These are phyloP conservation scores for Elsinoe necatrix DNA, from an alignment of 2,329 filamentous ascomycete genomes.

Conservation along the genomic window DNA sequence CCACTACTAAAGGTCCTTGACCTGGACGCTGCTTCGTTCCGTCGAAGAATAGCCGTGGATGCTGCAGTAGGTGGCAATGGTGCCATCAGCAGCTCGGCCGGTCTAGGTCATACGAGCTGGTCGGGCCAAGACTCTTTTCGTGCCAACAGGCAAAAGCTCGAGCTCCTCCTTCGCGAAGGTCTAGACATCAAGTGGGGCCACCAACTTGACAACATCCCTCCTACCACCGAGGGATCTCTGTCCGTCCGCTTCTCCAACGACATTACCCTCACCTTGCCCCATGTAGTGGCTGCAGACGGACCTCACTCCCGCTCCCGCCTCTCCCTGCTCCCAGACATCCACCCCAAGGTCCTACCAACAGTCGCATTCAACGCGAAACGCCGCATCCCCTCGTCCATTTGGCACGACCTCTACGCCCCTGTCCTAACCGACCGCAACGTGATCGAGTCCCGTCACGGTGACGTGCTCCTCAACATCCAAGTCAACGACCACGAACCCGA, in stretches of 20 bases:
- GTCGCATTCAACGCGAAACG: constrained; percentile 31
- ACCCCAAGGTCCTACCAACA: constrained; percentile 30
- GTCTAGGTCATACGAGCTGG: background rate
- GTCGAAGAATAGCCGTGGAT: constrained; percentile 28
- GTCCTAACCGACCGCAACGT: constrained; percentile 21
- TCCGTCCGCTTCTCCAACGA: constrained; percentile 18
- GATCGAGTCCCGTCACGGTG: constrained; percentile 22
- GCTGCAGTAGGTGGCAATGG: constrained; percentile 24
- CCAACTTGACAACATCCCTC: constrained; percentile 21
- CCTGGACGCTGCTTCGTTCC: constrained; percentile 28
- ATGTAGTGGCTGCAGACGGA: constrained; percentile 32
- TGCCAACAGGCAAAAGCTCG: constrained; percentile 31
- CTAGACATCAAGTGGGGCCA: constrained; percentile 31
- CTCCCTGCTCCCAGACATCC: constrained; percentile 22
- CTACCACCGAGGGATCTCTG: constrained; percentile 2
- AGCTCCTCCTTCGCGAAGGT: constrained; percentile 29
- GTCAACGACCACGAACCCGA: constrained; percentile 23
- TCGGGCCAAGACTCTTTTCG: constrained; percentile 24
- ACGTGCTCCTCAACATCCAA: constrained; percentile 28
- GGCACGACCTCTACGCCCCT: constrained; percentile 18
- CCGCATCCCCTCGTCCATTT: constrained; percentile 19
- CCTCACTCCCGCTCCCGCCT: constrained; percentile 31
- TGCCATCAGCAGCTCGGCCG: constrained; percentile 16
- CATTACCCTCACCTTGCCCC: background rate
- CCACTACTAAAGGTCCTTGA: constrained; percentile 28